Evolutionary conservation across 2,329 filamentous ascomycete genomes (phyloP), one percentile per base, ranked within the genome.

Genomic region (Penicillium sp.): DNA sequence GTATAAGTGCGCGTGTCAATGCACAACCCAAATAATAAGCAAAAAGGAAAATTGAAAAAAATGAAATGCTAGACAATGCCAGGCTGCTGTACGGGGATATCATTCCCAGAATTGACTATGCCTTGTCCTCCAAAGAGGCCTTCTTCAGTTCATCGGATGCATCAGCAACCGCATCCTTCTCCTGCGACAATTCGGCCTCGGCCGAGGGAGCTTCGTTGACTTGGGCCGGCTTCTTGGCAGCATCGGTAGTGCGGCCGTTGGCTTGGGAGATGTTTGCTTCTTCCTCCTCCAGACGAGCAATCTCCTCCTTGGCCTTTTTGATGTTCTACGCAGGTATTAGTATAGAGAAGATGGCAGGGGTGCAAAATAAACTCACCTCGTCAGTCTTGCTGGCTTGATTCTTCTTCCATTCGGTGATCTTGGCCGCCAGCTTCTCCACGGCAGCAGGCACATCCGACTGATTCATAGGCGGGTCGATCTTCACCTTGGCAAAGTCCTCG

Each of bases 301-400:
- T 93, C 67, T 95, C 88, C 68, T 90, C 90, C 74, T 95, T 84
- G 45, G 92, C 92, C 69, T 95, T 95, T 48, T 87, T 85, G 45
- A 96, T 83, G 74, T 98, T 98, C 92, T 96, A 57, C 17, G 69
- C 58, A 41, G 48, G 49, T 33, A 28, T 17, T 14, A 4, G 28
- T 28, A 3, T 4, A 23, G 10, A 4, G 11, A n/a, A 31, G 25
- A 22, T 25, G 10, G 17, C 11, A 4, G 20, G 3, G 26, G 2
- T 14, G 4, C 42, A 22, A 29, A 14, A 25, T n/a, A 23, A 50
- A 69, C 82, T 74, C 70, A 95, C 92, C 71, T 86, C 84, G 64
- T 92, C 79, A 13, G 92, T 98, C 75, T 95, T 87, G 49, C 78
- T 74, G 41, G 83, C 79, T 73, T 96, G 92, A 68, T 95, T 85